Conservation (phyloP, 345 rosid genomes). For the Boechera divaricarpa region DNA sequence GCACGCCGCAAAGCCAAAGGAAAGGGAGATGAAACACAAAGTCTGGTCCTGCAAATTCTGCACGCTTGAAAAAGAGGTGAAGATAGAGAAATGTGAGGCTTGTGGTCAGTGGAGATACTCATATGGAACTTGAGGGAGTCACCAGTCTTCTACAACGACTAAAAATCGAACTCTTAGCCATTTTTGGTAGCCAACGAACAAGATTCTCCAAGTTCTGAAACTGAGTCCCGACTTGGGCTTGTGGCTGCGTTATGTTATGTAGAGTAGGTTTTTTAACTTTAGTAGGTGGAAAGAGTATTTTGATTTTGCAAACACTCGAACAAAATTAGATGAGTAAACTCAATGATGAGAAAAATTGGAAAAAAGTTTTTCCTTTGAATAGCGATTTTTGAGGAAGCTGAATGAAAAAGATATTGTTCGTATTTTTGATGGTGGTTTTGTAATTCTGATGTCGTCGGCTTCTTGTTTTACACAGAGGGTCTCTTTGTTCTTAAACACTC, state of each 20-base stretch:
- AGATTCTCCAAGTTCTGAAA: conserved; percentile 20
- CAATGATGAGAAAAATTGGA: not conserved
- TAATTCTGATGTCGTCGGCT: not conserved
- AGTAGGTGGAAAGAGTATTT: not conserved
- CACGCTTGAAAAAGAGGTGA: conserved; percentile 66
- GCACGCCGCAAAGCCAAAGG: conserved; percentile 62
- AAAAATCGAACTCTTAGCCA: not conserved
- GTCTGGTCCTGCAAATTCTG: conserved; percentile 79
- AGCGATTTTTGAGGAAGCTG: not conserved
- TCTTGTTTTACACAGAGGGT: not conserved
- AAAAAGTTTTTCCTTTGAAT: not conserved
- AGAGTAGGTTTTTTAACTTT: not conserved
- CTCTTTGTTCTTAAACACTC: not conserved
- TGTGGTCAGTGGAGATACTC: conserved; percentile 93
- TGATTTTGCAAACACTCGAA: not conserved
- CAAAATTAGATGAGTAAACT: not conserved
- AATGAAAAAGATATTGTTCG: not conserved
- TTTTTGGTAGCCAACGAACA: conserved; percentile 5
- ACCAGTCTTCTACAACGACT: not conserved
- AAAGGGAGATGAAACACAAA: conserved; percentile 50
- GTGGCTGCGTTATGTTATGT: conserved; percentile 14
- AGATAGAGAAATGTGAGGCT: conserved; percentile 73
- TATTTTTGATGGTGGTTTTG: not conserved
- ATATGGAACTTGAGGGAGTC: conserved; percentile 59
- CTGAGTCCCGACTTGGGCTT: not conserved